phyloP scores from a whole-genome alignment of 192 early-diverging fungal species.

The Bifiguratus adelaidae region DNA sequence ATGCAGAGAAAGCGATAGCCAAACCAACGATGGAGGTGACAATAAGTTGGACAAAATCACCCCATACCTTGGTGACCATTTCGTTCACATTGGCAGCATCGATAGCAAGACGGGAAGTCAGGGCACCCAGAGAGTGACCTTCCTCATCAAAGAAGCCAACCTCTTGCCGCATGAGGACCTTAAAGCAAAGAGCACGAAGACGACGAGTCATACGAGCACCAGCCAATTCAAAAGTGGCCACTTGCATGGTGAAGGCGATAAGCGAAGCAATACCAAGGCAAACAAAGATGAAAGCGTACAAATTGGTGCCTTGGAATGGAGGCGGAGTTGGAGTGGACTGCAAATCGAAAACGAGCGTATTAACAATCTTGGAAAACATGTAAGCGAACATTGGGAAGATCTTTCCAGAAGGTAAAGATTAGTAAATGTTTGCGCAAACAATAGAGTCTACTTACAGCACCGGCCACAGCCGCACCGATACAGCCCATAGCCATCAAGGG shows the following conservation, averaged over 20 bases:
- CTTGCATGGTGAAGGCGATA: slow-evolving; percentile 44
- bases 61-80: slow-evolving; percentile 39
- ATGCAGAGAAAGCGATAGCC: slow-evolving; percentile 54
- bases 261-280: not conserved
- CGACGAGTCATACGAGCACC: slow-evolving; percentile 55
- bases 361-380: slow-evolving; percentile 38
- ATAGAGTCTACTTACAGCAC: slow-evolving; percentile 21
- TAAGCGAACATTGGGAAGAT: slow-evolving; percentile 73
- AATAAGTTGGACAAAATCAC: slow-evolving; percentile 15
- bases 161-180: slow-evolving; percentile 70
- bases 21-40: slow-evolving; percentile 14
- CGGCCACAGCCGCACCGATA: slow-evolving; percentile 51
- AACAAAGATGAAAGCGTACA: slow-evolving; percentile 23
- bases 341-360: slow-evolving; percentile 7
- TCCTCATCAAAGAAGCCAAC: slow-evolving; percentile 79
- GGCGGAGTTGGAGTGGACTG: slow-evolving; percentile 13
- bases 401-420: not conserved
- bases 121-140: slow-evolving; percentile 58
- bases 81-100: slow-evolving; percentile 51
- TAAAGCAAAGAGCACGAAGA: slow-evolving; percentile 55
- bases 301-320: slow-evolving; percentile 21
- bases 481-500: slow-evolving; percentile 38
- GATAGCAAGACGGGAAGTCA: slow-evolving; percentile 71
- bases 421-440: not conserved
- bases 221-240: slow-evolving; percentile 47